Conservation (phyloP, 1,284 basidiomycete genomes). For the Volvariella surrecta region DNA sequence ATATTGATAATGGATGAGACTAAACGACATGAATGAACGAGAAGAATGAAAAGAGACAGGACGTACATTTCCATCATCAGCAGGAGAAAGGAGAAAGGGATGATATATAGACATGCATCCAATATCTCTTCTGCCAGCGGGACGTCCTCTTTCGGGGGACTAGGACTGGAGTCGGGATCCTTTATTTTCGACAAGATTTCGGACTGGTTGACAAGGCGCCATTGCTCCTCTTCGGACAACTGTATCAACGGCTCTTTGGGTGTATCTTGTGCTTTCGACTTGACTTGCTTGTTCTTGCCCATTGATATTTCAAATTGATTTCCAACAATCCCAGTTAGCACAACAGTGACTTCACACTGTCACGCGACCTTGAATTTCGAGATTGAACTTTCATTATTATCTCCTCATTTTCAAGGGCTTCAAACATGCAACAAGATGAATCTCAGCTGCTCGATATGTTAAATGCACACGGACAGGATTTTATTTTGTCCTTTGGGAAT, state of each 20-base stretch:
- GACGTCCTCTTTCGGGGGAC: constrained; percentile 21
- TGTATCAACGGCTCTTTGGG: constrained; percentile 26
- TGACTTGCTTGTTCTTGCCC: background rate
- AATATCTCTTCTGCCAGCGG: constrained; percentile 62
- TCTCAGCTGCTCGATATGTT: constrained; percentile 44
- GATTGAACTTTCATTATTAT: too few species aligned
- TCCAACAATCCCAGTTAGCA: too few species aligned
- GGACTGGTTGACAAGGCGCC: constrained; percentile 61
- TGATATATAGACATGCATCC: constrained; percentile 48
- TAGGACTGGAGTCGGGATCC: constrained; percentile 2
- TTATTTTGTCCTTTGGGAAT: constrained; percentile 45
- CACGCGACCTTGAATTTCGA: too few species aligned
- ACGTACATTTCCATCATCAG: constrained; percentile 75
- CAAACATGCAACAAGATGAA: constrained; percentile 17
- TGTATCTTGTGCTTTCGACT: background rate
- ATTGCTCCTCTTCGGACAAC: constrained; percentile 68
- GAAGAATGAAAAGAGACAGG: constrained; percentile 3
- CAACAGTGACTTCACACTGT: too few species aligned
- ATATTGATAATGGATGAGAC: constrained; percentile 72
- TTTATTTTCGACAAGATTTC: constrained; percentile 46
- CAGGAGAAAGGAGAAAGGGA: constrained; percentile 64
- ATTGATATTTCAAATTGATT: too few species aligned
- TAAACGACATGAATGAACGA: constrained; percentile 17
- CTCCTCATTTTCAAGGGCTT: too few species aligned
- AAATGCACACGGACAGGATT: constrained; percentile 57